Conservation (phyloP, 2,329 filamentous ascomycete genomes). For the Penicillium oxalicum region DNA sequence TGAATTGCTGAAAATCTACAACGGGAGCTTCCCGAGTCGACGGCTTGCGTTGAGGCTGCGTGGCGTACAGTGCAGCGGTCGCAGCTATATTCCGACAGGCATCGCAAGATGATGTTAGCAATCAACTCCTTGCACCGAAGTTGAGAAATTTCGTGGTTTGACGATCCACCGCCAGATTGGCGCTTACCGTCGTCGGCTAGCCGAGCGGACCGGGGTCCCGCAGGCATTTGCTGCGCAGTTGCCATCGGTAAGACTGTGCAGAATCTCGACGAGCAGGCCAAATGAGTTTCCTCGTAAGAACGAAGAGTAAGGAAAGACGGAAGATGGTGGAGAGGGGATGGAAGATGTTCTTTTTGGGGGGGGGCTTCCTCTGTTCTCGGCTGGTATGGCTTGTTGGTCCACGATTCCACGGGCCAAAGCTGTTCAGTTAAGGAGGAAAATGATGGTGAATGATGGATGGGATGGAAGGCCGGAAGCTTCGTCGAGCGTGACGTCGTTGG, state of each 20-base stretch:
- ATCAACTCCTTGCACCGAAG: neutral
- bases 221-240: slow-evolving; percentile 24
- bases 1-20: slow-evolving; percentile 15
- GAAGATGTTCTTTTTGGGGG: too few relatives aligned
- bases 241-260: slow-evolving; percentile 22
- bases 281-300: slow-evolving; percentile 6
- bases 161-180: slow-evolving; percentile 6
- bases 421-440: neutral
- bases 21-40: slow-evolving; percentile 21
- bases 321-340: too few relatives aligned
- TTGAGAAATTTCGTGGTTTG: neutral
- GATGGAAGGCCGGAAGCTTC: slow-evolving; percentile 25
- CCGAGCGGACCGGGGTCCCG: slow-evolving; percentile 23
- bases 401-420: neutral
- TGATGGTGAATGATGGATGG: slow-evolving; percentile 10
- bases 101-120: slow-evolving; percentile 6
- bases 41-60: slow-evolving; percentile 36
- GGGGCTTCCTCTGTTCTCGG: too few relatives aligned
- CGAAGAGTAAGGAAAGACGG: neutral
- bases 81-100: slow-evolving; percentile 42
- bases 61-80: slow-evolving; percentile 55
- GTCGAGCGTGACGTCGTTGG: slow-evolving; percentile 29
- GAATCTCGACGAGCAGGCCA: slow-evolving; percentile 5
- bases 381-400: too few relatives aligned
- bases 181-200: slow-evolving; percentile 32